These are phyloP conservation scores for Paramecium sexaurelia DNA, from an alignment of 73 alveolate genomes.

Conservation along the genomic window DNA sequence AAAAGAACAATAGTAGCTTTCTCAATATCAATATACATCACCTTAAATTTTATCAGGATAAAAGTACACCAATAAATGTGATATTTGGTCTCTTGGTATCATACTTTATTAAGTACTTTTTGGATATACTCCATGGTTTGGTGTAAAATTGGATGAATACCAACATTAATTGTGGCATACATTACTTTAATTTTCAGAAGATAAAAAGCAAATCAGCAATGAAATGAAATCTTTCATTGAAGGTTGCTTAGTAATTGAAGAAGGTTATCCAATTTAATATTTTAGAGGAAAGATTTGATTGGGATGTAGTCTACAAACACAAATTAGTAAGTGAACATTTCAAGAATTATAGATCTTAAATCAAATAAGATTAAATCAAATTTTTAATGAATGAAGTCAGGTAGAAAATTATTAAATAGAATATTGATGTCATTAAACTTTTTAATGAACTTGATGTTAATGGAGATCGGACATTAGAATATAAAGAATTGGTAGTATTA, in stretches of 20 bases:
- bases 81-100: constrained; percentile 17
- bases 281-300: constrained; percentile 61
- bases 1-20: not conserved
- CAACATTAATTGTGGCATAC: not conserved
- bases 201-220: not conserved
- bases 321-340: constrained; percentile 52
- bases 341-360: constrained; percentile 49
- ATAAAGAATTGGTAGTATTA: constrained; percentile 43
- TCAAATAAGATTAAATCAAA: constrained; percentile 40
- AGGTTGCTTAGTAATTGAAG: constrained; percentile 1
- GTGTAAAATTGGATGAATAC: not conserved
- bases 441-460: constrained; percentile 57
- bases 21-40: not conserved
- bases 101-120: constrained; percentile 12
- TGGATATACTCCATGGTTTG: constrained; percentile 55
- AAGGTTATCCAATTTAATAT: not conserved
- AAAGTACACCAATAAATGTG: constrained; percentile 37
- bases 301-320: constrained; percentile 59
- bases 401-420: constrained; percentile 54
- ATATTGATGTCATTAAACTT: constrained; percentile 52
- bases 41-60: not conserved
- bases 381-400: constrained; percentile 64
- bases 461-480: constrained; percentile 40
- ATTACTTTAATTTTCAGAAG: not conserved
- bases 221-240: constrained; percentile 31